phyloP scores from a whole-genome alignment of 2,329 filamentous ascomycete genomes.

The Trichoderma cornu-damae region DNA sequence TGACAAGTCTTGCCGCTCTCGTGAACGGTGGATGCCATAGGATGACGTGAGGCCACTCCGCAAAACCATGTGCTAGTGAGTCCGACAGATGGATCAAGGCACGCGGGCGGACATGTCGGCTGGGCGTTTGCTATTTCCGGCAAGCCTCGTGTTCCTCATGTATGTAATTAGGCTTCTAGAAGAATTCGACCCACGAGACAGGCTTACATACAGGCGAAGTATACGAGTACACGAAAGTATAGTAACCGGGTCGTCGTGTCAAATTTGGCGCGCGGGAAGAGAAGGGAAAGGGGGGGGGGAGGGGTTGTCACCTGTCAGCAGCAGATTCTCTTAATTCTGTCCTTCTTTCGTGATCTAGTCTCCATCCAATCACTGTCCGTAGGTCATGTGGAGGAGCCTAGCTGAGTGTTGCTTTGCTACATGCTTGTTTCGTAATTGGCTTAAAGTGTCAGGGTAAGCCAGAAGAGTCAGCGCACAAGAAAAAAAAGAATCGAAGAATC shows the following conservation, averaged over 20 bases:
- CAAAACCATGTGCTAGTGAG: neutral
- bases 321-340: neutral
- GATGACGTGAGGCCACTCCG: conserved; percentile 4
- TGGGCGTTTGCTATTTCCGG: neutral
- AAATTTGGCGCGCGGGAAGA: neutral
- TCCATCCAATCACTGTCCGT: neutral
- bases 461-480: neutral
- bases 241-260: neutral
- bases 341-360: neutral
- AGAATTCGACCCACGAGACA: conserved; percentile 2
- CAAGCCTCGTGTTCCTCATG: neutral
- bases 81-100: neutral
- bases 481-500: too few relatives aligned
- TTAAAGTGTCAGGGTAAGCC: neutral
- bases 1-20: neutral
- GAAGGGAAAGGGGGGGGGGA: neutral
- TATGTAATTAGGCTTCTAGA: conserved; percentile 9
- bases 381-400: neutral
- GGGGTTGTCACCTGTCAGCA: conserved; percentile 7
- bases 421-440: neutral
- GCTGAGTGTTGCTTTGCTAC: neutral
- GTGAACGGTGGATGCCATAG: neutral
- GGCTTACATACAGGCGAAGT: neutral
- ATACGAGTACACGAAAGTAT: neutral
- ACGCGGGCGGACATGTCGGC: neutral